A percentile compares a stretch with the other conserved stretches of the same genome.
Conservation (phyloP, 1,284 basidiomycete species). For the Puccinia novopanici region DNA sequence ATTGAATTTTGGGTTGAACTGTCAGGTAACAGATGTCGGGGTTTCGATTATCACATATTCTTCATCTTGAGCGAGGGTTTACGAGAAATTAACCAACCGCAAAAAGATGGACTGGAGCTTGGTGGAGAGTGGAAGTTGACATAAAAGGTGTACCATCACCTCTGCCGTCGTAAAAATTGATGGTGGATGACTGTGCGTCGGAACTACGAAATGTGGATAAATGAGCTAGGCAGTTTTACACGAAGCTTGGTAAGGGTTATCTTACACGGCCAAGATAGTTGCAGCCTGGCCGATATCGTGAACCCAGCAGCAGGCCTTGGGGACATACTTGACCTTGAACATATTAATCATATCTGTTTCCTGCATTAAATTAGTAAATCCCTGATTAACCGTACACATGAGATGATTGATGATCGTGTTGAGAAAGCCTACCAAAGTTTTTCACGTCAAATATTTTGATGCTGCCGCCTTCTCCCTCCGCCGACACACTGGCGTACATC, state of each 20-base stretch:
- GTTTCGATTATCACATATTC: neutral
- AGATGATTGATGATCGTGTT: neutral
- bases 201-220: slow-evolving; percentile 64
- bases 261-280: slow-evolving; percentile 81
- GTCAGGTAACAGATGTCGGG: slow-evolving; percentile 22
- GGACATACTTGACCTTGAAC: slow-evolving; percentile 80
- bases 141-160: slow-evolving; percentile 77
- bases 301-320: slow-evolving; percentile 88
- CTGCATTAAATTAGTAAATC: slow-evolving; percentile 4
- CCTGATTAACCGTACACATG: neutral
- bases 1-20: slow-evolving; percentile 89
- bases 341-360: slow-evolving; percentile 95
- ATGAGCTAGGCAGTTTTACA: neutral
- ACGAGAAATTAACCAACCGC: slow-evolving; percentile 66
- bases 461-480: slow-evolving; percentile 66
- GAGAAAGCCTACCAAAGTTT: slow-evolving; percentile 78
- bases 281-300: slow-evolving; percentile 84
- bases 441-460: slow-evolving; percentile 96
- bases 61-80: slow-evolving; percentile 1
- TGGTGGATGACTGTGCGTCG: slow-evolving; percentile 72
- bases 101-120: slow-evolving; percentile 85
- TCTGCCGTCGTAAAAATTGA: slow-evolving; percentile 88
- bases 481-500: slow-evolving; percentile 73
- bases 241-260: neutral
- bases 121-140: slow-evolving; percentile 75